Conservation (phyloP, 257 asterid genomes). For the Gentiana dahurica region DNA sequence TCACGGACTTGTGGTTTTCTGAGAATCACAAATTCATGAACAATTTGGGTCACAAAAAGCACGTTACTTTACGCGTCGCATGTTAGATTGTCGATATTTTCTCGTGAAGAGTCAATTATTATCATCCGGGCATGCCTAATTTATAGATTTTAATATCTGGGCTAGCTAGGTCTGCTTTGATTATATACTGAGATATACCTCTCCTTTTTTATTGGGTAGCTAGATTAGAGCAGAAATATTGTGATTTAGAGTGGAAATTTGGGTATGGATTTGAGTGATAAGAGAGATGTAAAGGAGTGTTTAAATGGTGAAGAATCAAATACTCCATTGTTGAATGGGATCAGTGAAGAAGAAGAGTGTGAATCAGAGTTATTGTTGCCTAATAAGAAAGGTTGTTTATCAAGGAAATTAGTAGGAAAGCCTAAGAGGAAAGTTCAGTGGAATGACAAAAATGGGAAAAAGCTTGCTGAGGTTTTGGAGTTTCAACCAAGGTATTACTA, state of each 20-base stretch:
- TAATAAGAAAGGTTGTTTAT: constrained; percentile 33
- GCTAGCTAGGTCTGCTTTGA: constrained; percentile 13
- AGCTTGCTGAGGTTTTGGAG: constrained; percentile 75
- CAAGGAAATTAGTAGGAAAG: constrained; percentile 17
- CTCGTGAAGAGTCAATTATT: constrained; percentile 16
- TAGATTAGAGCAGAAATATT: constrained; percentile 13
- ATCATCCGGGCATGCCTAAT: constrained; percentile 6
- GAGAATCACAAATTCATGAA: constrained; percentile 11
- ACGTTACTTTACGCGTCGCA: constrained; percentile 24
- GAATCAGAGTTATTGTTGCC: constrained; percentile 50
- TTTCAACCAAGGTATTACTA: constrained; percentile 68
- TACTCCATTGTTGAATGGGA: constrained; percentile 29
- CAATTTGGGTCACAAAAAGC: constrained; percentile 12
- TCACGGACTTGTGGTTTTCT: too few species aligned
- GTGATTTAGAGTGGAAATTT: constrained; percentile 9
- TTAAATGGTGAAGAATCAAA: constrained; percentile 24
- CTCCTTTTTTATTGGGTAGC: neutral
- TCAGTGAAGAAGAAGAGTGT: constrained; percentile 38
- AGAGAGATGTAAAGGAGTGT: constrained; percentile 20
- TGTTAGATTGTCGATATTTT: constrained; percentile 9
- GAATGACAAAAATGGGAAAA: constrained; percentile 69
- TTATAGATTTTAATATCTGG: constrained; percentile 17
- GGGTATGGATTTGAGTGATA: constrained; percentile 39
- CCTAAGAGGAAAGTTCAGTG: constrained; percentile 67
- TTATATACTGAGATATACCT: constrained; percentile 1